Conservation (phyloP, 2,329 filamentous ascomycete species). For the Ophioceras dolichostomum region DNA sequence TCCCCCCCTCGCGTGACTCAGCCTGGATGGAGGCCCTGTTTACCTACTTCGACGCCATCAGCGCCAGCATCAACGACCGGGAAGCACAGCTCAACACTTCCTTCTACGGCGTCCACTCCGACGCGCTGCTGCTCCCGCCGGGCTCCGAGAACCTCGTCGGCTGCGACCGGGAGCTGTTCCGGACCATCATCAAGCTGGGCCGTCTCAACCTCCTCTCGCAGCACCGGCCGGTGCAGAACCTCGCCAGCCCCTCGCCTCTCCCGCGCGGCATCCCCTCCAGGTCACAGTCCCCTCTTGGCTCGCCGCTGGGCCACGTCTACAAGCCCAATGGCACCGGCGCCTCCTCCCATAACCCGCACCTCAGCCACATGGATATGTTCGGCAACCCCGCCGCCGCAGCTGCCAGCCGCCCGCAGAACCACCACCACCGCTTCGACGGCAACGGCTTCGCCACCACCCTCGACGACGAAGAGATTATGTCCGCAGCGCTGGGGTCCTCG, state of each 20-base stretch:
- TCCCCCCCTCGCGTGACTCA: slow-evolving; percentile 51
- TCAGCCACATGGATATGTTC: slow-evolving; percentile 6
- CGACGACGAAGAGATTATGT: slow-evolving; percentile 39
- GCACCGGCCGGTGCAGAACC: slow-evolving; percentile 38
- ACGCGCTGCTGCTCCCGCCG: slow-evolving; percentile 36
- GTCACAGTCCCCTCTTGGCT: slow-evolving; percentile 26
- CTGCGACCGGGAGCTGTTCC: slow-evolving; percentile 79
- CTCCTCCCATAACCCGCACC: slow-evolving; percentile 14
- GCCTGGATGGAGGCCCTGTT: slow-evolving; percentile 90
- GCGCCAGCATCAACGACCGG: slow-evolving; percentile 81
- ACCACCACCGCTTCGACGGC: slow-evolving; percentile 44
- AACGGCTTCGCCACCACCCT: slow-evolving; percentile 49
- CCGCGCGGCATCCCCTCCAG: slow-evolving; percentile 13
- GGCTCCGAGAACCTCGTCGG: slow-evolving; percentile 77
- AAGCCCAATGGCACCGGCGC: slow-evolving; percentile 24
- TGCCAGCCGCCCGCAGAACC: too few species aligned
- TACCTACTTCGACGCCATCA: slow-evolving; percentile 89
- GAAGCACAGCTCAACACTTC: slow-evolving; percentile 67
- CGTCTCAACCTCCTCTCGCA: slow-evolving; percentile 77
- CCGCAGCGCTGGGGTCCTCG: slow-evolving; percentile 24
- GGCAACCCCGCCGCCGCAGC: slow-evolving; percentile 18
- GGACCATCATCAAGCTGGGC: slow-evolving; percentile 70
- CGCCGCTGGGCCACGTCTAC: slow-evolving; percentile 28
- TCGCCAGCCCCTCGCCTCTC: slow-evolving; percentile 10
- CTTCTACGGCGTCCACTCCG: slow-evolving; percentile 42